phyloP scores from a whole-genome alignment of 805 yeast species.

The Candida andamanensis region DNA sequence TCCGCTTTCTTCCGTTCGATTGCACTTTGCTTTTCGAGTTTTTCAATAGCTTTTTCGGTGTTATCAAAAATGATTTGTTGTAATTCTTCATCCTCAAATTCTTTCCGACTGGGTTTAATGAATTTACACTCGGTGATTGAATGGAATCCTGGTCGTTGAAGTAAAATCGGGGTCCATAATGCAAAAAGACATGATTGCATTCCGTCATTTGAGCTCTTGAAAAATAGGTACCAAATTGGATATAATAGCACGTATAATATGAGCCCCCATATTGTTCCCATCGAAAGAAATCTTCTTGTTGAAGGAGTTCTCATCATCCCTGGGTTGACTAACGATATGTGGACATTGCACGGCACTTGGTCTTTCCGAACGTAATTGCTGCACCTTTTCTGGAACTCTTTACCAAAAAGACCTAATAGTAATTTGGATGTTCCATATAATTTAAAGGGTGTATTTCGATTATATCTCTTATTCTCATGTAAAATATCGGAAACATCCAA shows the following conservation, averaged over 20 bases:
- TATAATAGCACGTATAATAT: conserved; percentile 57
- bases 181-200: conserved; percentile 73
- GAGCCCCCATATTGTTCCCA: conserved; percentile 67
- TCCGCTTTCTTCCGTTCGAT: conserved; percentile 47
- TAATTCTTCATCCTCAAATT: conserved; percentile 55
- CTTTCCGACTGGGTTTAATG: conserved; percentile 52
- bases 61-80: conserved; percentile 57
- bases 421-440: conserved; percentile 81
- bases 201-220: conserved; percentile 74
- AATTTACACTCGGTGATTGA: conserved; percentile 69
- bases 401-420: conserved; percentile 67
- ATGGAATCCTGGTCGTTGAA: conserved; percentile 57
- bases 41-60: conserved; percentile 54
- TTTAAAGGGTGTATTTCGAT: conserved; percentile 59
- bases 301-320: conserved; percentile 89
- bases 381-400: conserved; percentile 68
- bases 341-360: conserved; percentile 62
- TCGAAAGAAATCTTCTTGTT: conserved; percentile 68
- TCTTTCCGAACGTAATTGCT: conserved; percentile 60
- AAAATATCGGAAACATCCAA: conserved; percentile 61
- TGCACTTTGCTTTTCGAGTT: conserved; percentile 69
- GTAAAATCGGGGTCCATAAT: conserved; percentile 65
- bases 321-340: conserved; percentile 78
- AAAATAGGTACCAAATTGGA: conserved; percentile 79
- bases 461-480: conserved; percentile 57